A percentile compares a stretch with the other conserved stretches of the same genome.
phyloP scores from a whole-genome alignment of 208 protist genomes.

The Angomonas deanei region DNA sequence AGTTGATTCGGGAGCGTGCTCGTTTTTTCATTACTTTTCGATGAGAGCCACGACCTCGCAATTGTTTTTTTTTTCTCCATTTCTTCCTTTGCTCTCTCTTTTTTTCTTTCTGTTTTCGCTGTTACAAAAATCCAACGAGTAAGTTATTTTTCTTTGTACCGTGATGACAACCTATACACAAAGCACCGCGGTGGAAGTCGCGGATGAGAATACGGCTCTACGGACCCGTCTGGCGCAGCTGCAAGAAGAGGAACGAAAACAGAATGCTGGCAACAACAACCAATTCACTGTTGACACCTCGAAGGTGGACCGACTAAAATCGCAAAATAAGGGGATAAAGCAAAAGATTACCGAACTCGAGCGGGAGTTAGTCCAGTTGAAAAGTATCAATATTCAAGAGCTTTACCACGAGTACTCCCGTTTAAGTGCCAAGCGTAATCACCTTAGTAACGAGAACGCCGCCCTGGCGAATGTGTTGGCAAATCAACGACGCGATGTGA shows the following conservation, averaged over 20 bases:
- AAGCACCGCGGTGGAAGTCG: constrained; percentile 25
- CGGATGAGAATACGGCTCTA: constrained; percentile 54
- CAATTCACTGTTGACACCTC: constrained; percentile 23
- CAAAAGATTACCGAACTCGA: constrained; percentile 51
- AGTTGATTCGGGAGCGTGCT: too few relatives aligned
- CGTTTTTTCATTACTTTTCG: constrained; percentile 7
- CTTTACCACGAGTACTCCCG: constrained; percentile 63
- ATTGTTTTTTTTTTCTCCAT: constrained; percentile 10
- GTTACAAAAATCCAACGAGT: not conserved
- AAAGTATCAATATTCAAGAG: constrained; percentile 54
- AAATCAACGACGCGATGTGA: constrained; percentile 69
- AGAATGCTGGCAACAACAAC: constrained; percentile 5
- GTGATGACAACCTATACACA: constrained; percentile 22
- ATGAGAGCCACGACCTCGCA: not conserved
- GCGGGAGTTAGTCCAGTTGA: constrained; percentile 42
- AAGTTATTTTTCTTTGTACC: constrained; percentile 1
- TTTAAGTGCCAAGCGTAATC: constrained; percentile 46
- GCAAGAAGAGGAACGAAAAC: constrained; percentile 39
- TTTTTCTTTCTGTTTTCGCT: constrained; percentile 2
- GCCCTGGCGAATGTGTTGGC: constrained; percentile 71
- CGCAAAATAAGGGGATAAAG: constrained; percentile 45
- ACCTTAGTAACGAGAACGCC: constrained; percentile 72
- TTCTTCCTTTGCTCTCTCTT: constrained; percentile 9
- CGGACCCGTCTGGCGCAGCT: constrained; percentile 36
- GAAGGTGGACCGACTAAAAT: constrained; percentile 31